Base-by-base conservation (phyloP, 148 eudicot genomes). In the Rhododendron mucronatum region DNA sequence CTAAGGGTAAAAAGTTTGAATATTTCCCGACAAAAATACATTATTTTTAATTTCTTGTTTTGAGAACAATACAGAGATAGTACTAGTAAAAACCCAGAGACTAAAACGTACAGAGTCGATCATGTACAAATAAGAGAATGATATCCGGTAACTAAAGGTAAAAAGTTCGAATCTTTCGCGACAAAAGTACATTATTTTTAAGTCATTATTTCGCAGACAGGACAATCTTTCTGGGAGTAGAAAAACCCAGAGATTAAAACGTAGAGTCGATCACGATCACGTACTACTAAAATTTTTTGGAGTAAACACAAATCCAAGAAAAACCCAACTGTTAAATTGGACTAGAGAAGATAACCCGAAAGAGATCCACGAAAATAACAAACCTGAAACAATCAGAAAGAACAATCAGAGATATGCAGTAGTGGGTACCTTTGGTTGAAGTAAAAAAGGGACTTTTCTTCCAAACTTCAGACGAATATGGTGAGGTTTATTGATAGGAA, bases 391-490 rank as follows among this genome's bases (percentile, higher is more conserved):
- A 85, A 82, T 12, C 37, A 85, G 45, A 84, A 82, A 82, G 45
- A 84, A 82, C 78, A 57, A 88, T 50, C 77, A 21, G 81, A 81
- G 61, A 79, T 28, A 51, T 48, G 7, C 65, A 79, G 83, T 53
- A 47, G 7, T 7, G 48, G 57, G 33, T 50, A 84, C 87, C 88
- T 84, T 89, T 63, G 83, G 74, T 81, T 84, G 79, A 30, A 71
- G 23, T 26, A 44, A 26, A 76, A 55, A 77, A 44, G 74, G 45
- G 15, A 26, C 80, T 86, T 20, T 63, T 74, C 71, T n/a, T 11
- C 30, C 14, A 83, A 86, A 41, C 47, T 76, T 28, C 47, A 39
- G 50, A 63, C 8, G 30, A 26, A 82, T 39, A 77, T 59, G 67
- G 57, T 47, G 55, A 84, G 55, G 26, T 84, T 18, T 87, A 84